These are phyloP conservation scores for Pichia cactophila DNA, from an alignment of 1,139 yeast species.

Conservation along the genomic window DNA sequence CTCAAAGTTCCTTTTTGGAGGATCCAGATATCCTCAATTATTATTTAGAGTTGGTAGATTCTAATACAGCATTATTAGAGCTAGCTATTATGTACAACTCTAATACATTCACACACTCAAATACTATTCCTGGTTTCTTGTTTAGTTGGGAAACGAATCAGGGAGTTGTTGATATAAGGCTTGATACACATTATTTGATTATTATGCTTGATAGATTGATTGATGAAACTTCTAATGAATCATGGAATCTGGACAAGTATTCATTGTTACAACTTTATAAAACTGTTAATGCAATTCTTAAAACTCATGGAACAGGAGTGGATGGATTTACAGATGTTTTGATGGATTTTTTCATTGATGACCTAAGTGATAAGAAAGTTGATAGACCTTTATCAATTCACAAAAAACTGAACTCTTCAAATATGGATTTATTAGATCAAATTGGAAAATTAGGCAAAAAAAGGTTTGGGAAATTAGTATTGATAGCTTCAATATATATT, in stretches of 20 bases:
- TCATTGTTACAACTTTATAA: conserved; percentile 22
- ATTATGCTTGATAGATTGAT: conserved; percentile 17
- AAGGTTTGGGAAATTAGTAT: conserved; percentile 16
- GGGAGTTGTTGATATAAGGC: conserved; percentile 13
- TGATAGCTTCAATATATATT: conserved; percentile 15
- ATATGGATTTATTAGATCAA: neutral
- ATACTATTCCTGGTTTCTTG: conserved; percentile 12
- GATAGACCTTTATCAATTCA: conserved; percentile 1
- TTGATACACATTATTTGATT: conserved; percentile 21
- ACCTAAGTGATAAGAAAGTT: conserved; percentile 7
- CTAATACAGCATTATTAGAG: conserved; percentile 14
- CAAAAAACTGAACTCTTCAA: neutral
- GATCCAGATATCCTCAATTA: conserved; percentile 13
- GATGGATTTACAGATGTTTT: conserved; percentile 12
- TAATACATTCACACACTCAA: conserved; percentile 1
- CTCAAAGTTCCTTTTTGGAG: conserved; percentile 14
- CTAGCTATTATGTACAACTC: conserved; percentile 12
- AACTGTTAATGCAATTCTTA: conserved; percentile 20
- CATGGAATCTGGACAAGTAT: conserved; percentile 19
- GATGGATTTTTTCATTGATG: conserved; percentile 14
- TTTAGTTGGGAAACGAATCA: conserved; percentile 15
- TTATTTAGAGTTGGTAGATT: conserved; percentile 13
- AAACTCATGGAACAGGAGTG: conserved; percentile 11
- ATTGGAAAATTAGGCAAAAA: neutral
- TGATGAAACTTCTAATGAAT: conserved; percentile 18